Conservation (phyloP, 345 rosid genomes). For the Fremontodendron californicum region DNA sequence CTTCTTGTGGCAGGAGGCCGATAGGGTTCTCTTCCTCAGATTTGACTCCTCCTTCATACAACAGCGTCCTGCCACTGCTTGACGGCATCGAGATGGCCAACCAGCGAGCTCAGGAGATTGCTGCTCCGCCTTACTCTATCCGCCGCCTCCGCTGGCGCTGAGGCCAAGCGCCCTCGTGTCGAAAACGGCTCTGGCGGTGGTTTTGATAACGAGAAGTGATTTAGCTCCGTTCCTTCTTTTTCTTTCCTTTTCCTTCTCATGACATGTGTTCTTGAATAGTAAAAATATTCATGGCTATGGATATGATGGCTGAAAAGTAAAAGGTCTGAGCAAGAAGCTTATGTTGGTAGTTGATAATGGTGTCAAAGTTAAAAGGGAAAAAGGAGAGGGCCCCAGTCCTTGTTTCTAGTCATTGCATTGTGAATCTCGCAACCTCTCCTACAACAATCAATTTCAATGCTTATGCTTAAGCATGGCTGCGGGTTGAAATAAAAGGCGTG, state of each 20-base stretch:
- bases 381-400: slow-evolving; percentile 65
- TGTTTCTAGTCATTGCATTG: slow-evolving; percentile 42
- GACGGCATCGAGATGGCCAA: slow-evolving; percentile 88
- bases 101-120: slow-evolving; percentile 83
- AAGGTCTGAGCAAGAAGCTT: slow-evolving; percentile 63
- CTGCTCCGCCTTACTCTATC: slow-evolving; percentile 61
- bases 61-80: slow-evolving; percentile 67
- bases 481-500: slow-evolving; percentile 78
- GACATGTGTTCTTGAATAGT: background rate
- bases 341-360: slow-evolving; percentile 27
- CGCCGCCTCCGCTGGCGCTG: slow-evolving; percentile 36
- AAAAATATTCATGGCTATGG: slow-evolving; percentile 23
- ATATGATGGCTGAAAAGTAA: slow-evolving; percentile 68
- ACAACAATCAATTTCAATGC: slow-evolving; percentile 22
- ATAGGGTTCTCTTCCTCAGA: slow-evolving; percentile 85
- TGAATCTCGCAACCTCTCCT: slow-evolving; percentile 83
- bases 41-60: slow-evolving; percentile 52
- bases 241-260: background rate
- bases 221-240: slow-evolving; percentile 36
- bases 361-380: background rate
- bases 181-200: slow-evolving; percentile 57
- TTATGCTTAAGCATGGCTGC: background rate
- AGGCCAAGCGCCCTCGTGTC: slow-evolving; percentile 68
- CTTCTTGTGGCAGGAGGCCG: slow-evolving; percentile 47
- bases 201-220: slow-evolving; percentile 63